These are phyloP conservation scores for Ailanthus altissimus DNA, from an alignment of 345 rosid genomes.

Conservation along the genomic window DNA sequence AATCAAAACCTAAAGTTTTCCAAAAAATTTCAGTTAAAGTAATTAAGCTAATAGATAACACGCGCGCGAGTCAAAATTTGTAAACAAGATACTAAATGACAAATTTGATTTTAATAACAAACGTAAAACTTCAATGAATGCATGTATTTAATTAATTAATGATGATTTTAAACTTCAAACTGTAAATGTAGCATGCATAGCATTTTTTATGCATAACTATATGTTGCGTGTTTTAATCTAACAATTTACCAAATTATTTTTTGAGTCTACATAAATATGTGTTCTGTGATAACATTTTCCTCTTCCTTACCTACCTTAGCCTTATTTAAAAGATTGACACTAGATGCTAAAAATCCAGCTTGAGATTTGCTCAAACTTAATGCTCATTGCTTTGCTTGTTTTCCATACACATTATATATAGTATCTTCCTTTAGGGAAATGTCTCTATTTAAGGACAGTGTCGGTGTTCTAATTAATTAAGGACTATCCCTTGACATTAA, in stretches of 20 bases:
- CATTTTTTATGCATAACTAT: not conserved
- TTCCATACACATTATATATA: not conserved
- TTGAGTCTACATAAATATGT: not conserved
- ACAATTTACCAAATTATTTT: not conserved
- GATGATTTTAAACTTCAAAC: not conserved
- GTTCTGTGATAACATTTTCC: not conserved
- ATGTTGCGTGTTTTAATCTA: not conserved
- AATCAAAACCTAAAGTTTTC: not conserved
- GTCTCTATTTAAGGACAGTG: not conserved
- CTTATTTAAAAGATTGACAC: not conserved
- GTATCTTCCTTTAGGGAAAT: not conserved
- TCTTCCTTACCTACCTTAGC: too few relatives aligned
- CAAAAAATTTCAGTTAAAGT: not conserved
- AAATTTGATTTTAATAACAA: not conserved
- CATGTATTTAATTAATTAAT: not conserved
- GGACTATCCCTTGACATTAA: slow-evolving; percentile 10
- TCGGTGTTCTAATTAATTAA: not conserved
- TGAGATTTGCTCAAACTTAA: not conserved
- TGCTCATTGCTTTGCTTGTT: not conserved
- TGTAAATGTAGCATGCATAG: not conserved
- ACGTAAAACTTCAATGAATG: too few relatives aligned
- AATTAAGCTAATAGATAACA: not conserved
- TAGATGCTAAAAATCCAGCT: not conserved
- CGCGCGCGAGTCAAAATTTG: not conserved
- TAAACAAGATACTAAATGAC: not conserved